Base-by-base conservation (phyloP, 305 asterid species). In the Euphrasia arctica region DNA sequence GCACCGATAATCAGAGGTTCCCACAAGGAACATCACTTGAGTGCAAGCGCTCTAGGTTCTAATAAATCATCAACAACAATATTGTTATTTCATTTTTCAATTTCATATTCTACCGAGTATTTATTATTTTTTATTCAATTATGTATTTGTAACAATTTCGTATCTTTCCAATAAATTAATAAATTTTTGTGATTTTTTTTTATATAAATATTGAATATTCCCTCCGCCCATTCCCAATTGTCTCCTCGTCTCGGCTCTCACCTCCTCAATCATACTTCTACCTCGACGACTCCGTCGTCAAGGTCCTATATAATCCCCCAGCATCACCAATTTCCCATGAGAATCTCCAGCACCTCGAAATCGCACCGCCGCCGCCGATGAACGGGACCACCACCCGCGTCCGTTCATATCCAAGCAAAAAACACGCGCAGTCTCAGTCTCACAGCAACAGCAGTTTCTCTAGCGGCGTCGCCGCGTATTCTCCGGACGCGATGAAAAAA, bases 31-130 rank as follows among this genome's bases (percentile, higher is more conserved):
- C 51, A n/a, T 72, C 90, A 2, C 13, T 66, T 0, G 85, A 83
- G 56, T 83, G 88, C 82, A 77, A 68, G 67, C 51, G 72, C 1
- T 74, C 84, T 1, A 72, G 77, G 61, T 79, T 79, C 68, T 50
- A 50, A 1, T 34, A 0, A 34, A 0, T 34, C 8, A 34, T 34
- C 42, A 34, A 5, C 42, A 34, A 34, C 7, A 32, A 32, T 32
- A 5, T 32, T 34, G 42, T 34, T 34, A 39, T 39, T 39, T 39
- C 43, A 39, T 7, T 39, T 39, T 39, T 39, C 8, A 39, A 39
- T 39, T 7, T 7, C 2, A 25, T 25, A 25, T 25, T 25, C 27
- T 25, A 25, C 2, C 2, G 2, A 25, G 27, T 25, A 25, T 25
- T 39, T 5, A 39, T 39, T 1, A 39, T 39, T 39, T 39, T 39